Evolutionary conservation across 2,329 filamentous ascomycete species (phyloP), one percentile per base, ranked within the genome.

Genomic region (Chalaropsis thielavioides): DNA sequence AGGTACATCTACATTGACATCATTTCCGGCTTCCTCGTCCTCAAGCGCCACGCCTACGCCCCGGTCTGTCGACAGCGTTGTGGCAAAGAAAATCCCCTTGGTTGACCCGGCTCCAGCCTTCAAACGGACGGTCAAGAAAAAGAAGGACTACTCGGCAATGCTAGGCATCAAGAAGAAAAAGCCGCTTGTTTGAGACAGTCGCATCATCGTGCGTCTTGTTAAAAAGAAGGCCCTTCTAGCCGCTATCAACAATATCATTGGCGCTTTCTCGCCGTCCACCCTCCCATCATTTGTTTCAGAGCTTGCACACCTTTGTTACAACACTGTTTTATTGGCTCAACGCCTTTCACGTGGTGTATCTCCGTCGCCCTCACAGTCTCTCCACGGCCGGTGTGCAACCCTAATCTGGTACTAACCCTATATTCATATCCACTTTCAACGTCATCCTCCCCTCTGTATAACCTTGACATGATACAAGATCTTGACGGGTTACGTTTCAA

Each of bases 81-180:
- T 67, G 68, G 68, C 70, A 73, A 54, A 43, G 7, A 67, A 64
- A 59, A 64, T 67, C 13, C 46, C 65, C 10, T 59, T 67, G 38
- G 67, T 61, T 58, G 70, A 66, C 15, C 46, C 58, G 7, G 61
- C 69, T 19, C 62, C 66, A 10, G 64, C 64, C n/a, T 95, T 92
- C 71, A 88, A 88, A 74, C 80, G 88, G 67, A 83, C 85, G 54
- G 80, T 87, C 61, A 96, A 95, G 77, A 87, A 90, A 76, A 97
- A 96, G 77, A 95, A 94, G 75, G 85, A 94, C 67, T 82, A 88
- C 66, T 78, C 84, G 0, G 85, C 87, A 15, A 77, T 86, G 24
- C 75, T 96, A 61, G 91, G 92, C 0, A 92, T 96, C 71, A 96
- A 96, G 79, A 94, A 90, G 80, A 92, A 91, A 75, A 77, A 81